A percentile compares a stretch with the other conserved stretches of the same genome.
Conservation (phyloP, 345 rosid species). For the Firmiana major region DNA sequence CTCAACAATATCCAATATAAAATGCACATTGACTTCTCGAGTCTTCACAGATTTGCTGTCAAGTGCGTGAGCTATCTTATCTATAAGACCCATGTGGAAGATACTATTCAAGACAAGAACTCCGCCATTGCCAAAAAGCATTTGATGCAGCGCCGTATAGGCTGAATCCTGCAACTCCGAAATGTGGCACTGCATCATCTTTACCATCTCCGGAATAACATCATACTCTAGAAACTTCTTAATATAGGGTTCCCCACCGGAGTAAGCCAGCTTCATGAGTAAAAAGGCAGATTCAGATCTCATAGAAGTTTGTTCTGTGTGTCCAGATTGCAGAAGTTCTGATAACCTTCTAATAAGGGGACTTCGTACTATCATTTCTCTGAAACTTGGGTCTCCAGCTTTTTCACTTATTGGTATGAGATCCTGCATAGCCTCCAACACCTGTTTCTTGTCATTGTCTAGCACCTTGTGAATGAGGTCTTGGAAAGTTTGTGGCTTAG, state of each 20-base stretch:
- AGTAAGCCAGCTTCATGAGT: conserved; percentile 28
- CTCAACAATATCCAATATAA: conserved; percentile 28
- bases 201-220: conserved; percentile 23
- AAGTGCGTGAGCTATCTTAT: conserved; percentile 14
- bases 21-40: conserved; percentile 18
- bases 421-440: conserved; percentile 28
- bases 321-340: conserved; percentile 20
- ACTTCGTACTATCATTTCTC: conserved; percentile 26
- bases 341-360: conserved; percentile 24
- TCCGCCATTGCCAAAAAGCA: conserved; percentile 28
- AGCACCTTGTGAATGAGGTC: conserved; percentile 23
- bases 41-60: conserved; percentile 23
- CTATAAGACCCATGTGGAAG: conserved; percentile 19
- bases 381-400: conserved; percentile 23
- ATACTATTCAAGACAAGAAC: conserved; percentile 21
- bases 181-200: conserved; percentile 28
- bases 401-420: conserved; percentile 32
- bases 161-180: conserved; percentile 33
- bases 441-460: conserved; percentile 4
- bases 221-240: conserved; percentile 22
- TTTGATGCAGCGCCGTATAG: conserved; percentile 25
- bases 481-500: conserved; percentile 24
- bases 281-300: conserved; percentile 30
- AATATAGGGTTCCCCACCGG: conserved; percentile 30
- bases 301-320: conserved; percentile 16